A percentile compares a stretch with the other conserved stretches of the same genome.
Evolutionary conservation across 2,329 filamentous ascomycete species (phyloP).

Genomic region (Talaromyces sp.): DNA sequence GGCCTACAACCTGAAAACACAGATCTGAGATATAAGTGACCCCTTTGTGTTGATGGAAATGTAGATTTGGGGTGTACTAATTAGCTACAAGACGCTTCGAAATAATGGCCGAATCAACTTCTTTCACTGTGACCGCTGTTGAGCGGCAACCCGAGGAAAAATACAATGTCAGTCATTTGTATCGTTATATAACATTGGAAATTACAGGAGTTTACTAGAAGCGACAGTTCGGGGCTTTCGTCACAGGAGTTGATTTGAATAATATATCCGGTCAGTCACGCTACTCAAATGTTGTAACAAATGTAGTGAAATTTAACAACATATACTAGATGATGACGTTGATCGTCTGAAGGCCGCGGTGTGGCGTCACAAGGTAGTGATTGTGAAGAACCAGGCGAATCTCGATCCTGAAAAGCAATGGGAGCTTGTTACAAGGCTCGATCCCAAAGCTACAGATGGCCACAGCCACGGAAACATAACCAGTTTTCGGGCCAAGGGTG

Average conservation of each 20-base stretch:
- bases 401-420: constrained; percentile 9
- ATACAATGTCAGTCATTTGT: constrained; percentile 1
- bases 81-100: not conserved
- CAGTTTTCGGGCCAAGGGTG: constrained; percentile 7
- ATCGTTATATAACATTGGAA: not conserved
- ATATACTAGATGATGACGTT: constrained; percentile 5
- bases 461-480: constrained; percentile 9
- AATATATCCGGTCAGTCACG: constrained; percentile 2
- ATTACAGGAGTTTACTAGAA: not conserved
- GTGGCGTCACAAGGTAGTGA: constrained; percentile 7
- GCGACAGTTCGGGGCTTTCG: constrained; percentile 5
- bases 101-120: constrained; percentile 6
- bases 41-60: not conserved
- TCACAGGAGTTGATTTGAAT: constrained; percentile 8
- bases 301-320: not conserved
- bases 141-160: constrained; percentile 1
- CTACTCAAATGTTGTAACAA: not conserved
- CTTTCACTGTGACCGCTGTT: not conserved
- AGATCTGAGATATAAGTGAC: not conserved
- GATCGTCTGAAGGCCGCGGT: constrained; percentile 9
- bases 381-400: constrained; percentile 5
- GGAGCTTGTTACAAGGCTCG: constrained; percentile 6
- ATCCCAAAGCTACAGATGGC: constrained; percentile 7
- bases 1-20: not conserved
- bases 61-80: not conserved